Evolutionary conservation across 805 yeast genomes (phyloP), one percentile per base, ranked within the genome.

Genomic region (Candida sithepensis): DNA sequence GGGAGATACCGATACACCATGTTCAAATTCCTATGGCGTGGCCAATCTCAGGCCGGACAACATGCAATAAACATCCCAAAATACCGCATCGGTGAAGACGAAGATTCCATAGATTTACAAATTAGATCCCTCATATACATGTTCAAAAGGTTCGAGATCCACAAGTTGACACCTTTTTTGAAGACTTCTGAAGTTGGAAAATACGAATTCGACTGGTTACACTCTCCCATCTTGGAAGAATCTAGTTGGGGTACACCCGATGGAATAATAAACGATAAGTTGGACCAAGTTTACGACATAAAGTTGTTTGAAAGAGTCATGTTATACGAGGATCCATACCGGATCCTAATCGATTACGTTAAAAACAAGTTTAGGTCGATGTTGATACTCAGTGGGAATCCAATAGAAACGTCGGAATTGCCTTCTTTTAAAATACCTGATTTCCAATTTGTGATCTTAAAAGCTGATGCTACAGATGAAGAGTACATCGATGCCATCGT

Each of bases 281-380:
- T 84, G 46, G 90, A 85, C 58, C 51, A 63, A 13, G 68, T 78
- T 54, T 85, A 83, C 59, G 81, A 82, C 59, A 63, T 71, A 39
- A 44, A 52, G 0, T 70, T 61, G 32, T 80, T 85, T 54, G 70
- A 71, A 42, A 51, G 57, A 9, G 52, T n/a, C n/a, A n/a, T 65
- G 7, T 50, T 84, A 39, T 46, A 70, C n/a, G 52, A 65, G 13
- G 88, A 84, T 61, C 83, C 82, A 47, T 82, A 84, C 59, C 69
- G 90, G 22, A 80, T 85, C 12, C 67, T 83, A 47, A 73, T 82
- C 18, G 91, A 85, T 59, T 85, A 81, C 74, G 60, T 71, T 41
- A 83, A 82, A 58, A 85, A 85, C 68, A 78, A 79, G 63, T 84
- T 82, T 61, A 68, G 92, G 46, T 69, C 86, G 1, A 61, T 78